Evolutionary conservation across 2,329 filamentous ascomycete genomes (phyloP).

Genomic region (Pseudofabraea citricarpa): DNA sequence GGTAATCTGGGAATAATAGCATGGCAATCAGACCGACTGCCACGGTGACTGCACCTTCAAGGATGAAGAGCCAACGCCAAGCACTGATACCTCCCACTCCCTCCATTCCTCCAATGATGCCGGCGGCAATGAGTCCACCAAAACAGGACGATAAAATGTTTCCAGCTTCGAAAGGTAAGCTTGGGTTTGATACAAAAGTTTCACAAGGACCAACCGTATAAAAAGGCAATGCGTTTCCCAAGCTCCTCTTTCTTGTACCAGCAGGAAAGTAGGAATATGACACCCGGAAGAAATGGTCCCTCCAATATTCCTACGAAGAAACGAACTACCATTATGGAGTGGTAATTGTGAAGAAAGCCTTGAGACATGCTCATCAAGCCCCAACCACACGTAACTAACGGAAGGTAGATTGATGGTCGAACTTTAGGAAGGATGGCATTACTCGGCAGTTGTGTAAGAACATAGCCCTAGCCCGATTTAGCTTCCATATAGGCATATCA

Average conservation of each 20-base stretch:
- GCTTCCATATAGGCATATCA: conserved; percentile 27
- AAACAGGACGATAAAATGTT: conserved; percentile 39
- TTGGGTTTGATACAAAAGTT: too few relatives aligned
- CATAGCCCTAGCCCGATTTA: neutral
- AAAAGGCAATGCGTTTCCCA: conserved; percentile 29
- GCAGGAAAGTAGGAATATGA: conserved; percentile 30
- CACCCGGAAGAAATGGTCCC: conserved; percentile 22
- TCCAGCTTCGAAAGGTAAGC: too few relatives aligned
- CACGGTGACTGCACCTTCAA: conserved; percentile 6
- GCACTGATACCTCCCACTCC: conserved; percentile 47
- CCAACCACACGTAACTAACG: conserved; percentile 38
- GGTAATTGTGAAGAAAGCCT: conserved; percentile 37
- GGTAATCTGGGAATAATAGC: conserved; percentile 6
- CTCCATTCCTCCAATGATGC: conserved; percentile 55
- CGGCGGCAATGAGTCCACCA: conserved; percentile 48
- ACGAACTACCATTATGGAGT: conserved; percentile 33
- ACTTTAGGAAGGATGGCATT: conserved; percentile 34
- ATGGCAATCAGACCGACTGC: conserved; percentile 1
- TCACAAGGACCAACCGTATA: conserved; percentile 39
- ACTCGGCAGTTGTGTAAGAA: neutral
- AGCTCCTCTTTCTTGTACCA: conserved; percentile 35
- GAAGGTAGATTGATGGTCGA: conserved; percentile 41
- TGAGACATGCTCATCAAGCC: conserved; percentile 39
- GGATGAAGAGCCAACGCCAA: conserved; percentile 10
- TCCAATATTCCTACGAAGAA: conserved; percentile 23